phyloP scores from a whole-genome alignment of 805 yeast species.

The Starmerella tilneyi region DNA sequence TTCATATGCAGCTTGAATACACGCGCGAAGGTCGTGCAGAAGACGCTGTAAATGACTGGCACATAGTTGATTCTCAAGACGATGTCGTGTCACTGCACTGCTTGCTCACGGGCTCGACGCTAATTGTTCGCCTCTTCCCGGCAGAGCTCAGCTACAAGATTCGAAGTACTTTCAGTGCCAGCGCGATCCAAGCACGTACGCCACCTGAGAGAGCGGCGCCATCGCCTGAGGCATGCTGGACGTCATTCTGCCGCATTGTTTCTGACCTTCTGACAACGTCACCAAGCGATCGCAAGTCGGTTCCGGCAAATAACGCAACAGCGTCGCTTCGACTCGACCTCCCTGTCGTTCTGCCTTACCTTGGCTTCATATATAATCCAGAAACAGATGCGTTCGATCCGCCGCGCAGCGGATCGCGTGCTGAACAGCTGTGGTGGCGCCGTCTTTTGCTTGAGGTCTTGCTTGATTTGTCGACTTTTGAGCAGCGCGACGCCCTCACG shows the following conservation, averaged over 20 bases:
- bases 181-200: slow-evolving; percentile 42
- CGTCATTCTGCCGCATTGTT: slow-evolving; percentile 12
- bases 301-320: slow-evolving; percentile 5
- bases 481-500: slow-evolving; percentile 4
- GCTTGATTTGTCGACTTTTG: slow-evolving; percentile 5
- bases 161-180: slow-evolving; percentile 39
- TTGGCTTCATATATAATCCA: slow-evolving; percentile 22
- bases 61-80: slow-evolving; percentile 4
- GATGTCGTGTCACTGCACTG: slow-evolving; percentile 22
- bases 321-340: slow-evolving; percentile 12
- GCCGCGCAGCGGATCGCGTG: slow-evolving; percentile 4
- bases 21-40: neutral
- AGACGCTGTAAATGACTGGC: slow-evolving; percentile 17
- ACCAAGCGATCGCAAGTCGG: slow-evolving; percentile 7
- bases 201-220: neutral
- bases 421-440: slow-evolving; percentile 8
- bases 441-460: slow-evolving; percentile 14
- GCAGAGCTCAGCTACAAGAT: slow-evolving; percentile 39
- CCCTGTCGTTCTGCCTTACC: slow-evolving; percentile 21
- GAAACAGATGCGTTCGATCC: slow-evolving; percentile 15
- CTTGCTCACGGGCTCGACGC: slow-evolving; percentile 19
- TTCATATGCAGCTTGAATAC: slow-evolving; percentile 24
- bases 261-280: slow-evolving; percentile 10
- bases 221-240: slow-evolving; percentile 6
- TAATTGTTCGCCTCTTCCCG: slow-evolving; percentile 21